These are phyloP conservation scores for Somion occarium DNA, from an alignment of 1,284 basidiomycete species.

Conservation along the genomic window DNA sequence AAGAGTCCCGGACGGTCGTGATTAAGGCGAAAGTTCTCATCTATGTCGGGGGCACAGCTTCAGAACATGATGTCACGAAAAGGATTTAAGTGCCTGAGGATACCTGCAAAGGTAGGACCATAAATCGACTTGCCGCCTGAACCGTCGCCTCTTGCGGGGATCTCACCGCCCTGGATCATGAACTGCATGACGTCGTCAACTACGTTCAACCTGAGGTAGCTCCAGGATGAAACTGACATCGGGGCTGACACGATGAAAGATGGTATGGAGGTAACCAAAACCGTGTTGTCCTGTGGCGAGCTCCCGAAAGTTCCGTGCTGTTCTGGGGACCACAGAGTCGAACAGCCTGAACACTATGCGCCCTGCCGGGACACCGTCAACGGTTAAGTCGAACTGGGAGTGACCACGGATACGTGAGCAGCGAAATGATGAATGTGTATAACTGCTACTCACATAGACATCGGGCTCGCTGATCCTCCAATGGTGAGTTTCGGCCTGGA, in stretches of 20 bases:
- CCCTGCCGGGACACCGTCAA: slow-evolving; percentile 51
- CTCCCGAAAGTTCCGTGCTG: slow-evolving; percentile 87
- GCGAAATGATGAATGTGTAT: background rate
- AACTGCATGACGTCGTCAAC: no score
- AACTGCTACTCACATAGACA: slow-evolving; percentile 4
- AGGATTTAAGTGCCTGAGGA: background rate
- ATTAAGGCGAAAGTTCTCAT: slow-evolving; percentile 35
- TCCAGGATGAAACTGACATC: slow-evolving; percentile 20
- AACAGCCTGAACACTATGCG: slow-evolving; percentile 85
- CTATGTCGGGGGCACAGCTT: slow-evolving; percentile 16
- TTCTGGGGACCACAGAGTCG: slow-evolving; percentile 67
- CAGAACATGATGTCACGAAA: background rate
- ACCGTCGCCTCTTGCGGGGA: slow-evolving; percentile 39
- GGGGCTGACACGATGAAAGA: slow-evolving; percentile 82
- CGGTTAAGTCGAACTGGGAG: slow-evolving; percentile 77
- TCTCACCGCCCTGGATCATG: slow-evolving; percentile 35
- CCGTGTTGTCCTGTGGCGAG: slow-evolving; percentile 77
- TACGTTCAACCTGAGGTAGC: no score
- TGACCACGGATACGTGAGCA: background rate
- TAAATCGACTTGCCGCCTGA: slow-evolving; percentile 49
- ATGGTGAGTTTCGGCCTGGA: background rate
- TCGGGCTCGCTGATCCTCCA: background rate
- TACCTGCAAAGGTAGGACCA: slow-evolving; percentile 25
- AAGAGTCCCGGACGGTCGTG: slow-evolving; percentile 44
- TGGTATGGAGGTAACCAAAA: slow-evolving; percentile 58